Percentiles rank a stretch among this genome's conserved stretches.
Evolutionary conservation across 441 rosid genomes (phyloP).

Genomic region (Adansonia madagascariensis): DNA sequence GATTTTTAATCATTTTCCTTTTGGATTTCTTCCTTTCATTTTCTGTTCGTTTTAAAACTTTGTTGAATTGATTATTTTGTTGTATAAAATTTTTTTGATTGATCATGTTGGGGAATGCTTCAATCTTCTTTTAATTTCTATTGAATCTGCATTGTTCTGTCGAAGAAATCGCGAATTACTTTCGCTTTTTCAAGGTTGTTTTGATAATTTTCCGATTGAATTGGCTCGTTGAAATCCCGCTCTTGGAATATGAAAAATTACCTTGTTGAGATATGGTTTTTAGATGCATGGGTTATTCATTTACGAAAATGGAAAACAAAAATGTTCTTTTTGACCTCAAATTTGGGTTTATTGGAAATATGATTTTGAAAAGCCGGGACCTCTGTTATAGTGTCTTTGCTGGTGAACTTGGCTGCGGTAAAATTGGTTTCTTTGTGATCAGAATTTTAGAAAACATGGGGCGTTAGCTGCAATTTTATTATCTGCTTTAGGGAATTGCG

Average conservation of each 20-base stretch:
- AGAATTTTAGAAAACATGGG: not conserved
- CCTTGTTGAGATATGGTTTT: not conserved
- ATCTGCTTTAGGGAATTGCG: not conserved
- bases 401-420: not conserved
- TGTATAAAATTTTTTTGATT: not conserved
- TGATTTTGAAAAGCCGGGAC: not conserved
- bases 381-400: not conserved
- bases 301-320: not conserved
- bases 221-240: not conserved
- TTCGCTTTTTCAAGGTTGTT: not conserved
- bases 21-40: not conserved
- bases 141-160: slow-evolving; percentile 15
- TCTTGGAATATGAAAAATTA: not conserved
- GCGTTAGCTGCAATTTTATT: not conserved
- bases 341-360: not conserved
- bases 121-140: not conserved
- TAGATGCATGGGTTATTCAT: not conserved
- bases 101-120: slow-evolving; percentile 3
- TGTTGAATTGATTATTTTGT: not conserved
- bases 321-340: not conserved
- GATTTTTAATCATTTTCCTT: not conserved
- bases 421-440: not conserved
- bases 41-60: not conserved
- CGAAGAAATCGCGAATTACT: not conserved
- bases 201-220: slow-evolving; percentile 10